Percentiles rank a stretch among this genome's conserved stretches.
phyloP scores from a whole-genome alignment of 1,284 basidiomycete species.

The Moesziomyces sp. region DNA sequence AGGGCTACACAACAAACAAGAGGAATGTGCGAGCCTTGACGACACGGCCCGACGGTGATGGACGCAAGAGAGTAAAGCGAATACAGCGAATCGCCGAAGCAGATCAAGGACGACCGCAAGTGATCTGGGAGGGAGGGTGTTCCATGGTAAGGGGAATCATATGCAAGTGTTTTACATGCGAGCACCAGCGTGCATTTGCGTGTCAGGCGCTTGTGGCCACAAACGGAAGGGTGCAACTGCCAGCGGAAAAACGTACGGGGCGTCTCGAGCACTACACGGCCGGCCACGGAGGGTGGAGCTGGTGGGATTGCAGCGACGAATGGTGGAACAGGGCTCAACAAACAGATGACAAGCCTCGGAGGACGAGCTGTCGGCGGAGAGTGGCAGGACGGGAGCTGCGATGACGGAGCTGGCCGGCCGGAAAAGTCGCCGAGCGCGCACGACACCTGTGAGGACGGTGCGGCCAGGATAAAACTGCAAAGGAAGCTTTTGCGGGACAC shows the following conservation, averaged over 20 bases:
- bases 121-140: slow-evolving; percentile 7
- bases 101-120: slow-evolving; percentile 1
- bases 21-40: neutral
- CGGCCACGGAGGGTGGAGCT: neutral
- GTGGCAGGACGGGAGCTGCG: neutral
- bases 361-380: neutral
- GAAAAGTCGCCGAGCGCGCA: slow-evolving; percentile 8
- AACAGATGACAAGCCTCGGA: neutral
- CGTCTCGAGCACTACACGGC: neutral
- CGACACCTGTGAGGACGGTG: neutral
- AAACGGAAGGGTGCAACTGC: neutral
- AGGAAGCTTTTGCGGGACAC: slow-evolving; percentile 12
- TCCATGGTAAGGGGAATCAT: slow-evolving; percentile 37
- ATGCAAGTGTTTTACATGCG: slow-evolving; percentile 36
- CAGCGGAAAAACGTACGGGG: slow-evolving; percentile 10
- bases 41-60: neutral
- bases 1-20: neutral
- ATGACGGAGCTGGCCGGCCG: neutral
- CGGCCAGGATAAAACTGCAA: slow-evolving; percentile 29
- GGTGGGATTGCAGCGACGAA: neutral
- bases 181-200: slow-evolving; percentile 8
- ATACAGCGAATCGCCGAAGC: neutral
- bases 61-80: neutral
- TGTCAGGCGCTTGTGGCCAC: slow-evolving; percentile 1
- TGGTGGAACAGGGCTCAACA: neutral